A percentile compares a stretch with the other conserved stretches of the same genome.
Conservation (phyloP, 208 protist genomes). For the Leishmania amazonensis region DNA sequence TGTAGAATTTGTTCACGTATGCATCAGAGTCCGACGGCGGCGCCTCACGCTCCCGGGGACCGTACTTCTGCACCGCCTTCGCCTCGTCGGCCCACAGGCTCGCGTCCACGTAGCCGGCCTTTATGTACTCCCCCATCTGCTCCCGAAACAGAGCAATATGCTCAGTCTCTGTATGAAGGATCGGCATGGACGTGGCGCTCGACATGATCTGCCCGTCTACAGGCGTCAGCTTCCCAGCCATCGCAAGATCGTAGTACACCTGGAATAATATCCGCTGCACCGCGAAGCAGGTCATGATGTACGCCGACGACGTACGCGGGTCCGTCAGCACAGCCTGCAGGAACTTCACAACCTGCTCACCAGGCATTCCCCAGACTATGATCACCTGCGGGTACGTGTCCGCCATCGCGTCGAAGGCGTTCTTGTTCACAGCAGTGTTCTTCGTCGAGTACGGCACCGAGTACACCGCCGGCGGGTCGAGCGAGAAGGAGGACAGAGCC, state of each 20-base stretch:
- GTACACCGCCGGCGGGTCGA: constrained; percentile 31
- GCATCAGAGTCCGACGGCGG: too few relatives aligned
- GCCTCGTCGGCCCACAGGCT: neutral
- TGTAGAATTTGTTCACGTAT: constrained; percentile 12
- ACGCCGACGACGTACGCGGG: constrained; percentile 33
- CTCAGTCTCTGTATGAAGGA: constrained; percentile 16
- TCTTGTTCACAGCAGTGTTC: constrained; percentile 11
- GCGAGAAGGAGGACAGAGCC: constrained; percentile 13
- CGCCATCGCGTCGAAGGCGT: constrained; percentile 30
- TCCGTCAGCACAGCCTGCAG: constrained; percentile 31
- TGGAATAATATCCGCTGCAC: constrained; percentile 30
- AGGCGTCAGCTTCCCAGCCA: constrained; percentile 3
- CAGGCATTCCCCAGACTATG: constrained; percentile 39
- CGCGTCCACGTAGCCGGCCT: neutral
- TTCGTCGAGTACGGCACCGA: constrained; percentile 3
- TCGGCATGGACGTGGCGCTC: constrained; percentile 37
- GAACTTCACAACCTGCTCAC: constrained; percentile 34
- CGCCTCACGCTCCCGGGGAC: neutral
- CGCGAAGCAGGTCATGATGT: constrained; percentile 30
- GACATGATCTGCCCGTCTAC: constrained; percentile 37
- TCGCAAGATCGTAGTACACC: constrained; percentile 20
- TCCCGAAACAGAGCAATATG: neutral
- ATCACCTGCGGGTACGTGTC: constrained; percentile 49
- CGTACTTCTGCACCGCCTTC: constrained; percentile 1
- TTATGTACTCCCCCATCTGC: constrained; percentile 49